Conservation (phyloP, 148 eudicot species). For the Camellia lanceoleosa region DNA sequence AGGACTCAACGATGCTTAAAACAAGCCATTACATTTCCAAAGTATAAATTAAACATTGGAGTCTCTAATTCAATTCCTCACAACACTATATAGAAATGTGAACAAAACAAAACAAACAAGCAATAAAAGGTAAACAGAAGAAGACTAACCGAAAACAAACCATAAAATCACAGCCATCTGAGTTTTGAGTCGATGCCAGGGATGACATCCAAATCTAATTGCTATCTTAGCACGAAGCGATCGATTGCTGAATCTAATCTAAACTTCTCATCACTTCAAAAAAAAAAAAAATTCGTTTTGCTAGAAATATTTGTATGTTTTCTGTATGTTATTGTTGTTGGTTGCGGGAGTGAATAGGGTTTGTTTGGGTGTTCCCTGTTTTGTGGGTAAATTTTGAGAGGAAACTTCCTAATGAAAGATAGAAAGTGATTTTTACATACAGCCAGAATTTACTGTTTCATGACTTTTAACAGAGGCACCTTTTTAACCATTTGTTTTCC, state of each 20-base stretch:
- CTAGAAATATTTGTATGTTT: conserved; percentile 11
- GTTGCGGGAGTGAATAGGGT: neutral
- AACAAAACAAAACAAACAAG: conserved; percentile 22
- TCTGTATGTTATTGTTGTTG: conserved; percentile 5
- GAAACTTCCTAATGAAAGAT: neutral
- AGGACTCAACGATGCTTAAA: neutral
- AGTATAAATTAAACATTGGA: neutral
- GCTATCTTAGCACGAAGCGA: conserved; percentile 9
- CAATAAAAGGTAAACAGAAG: conserved; percentile 19
- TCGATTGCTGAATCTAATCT: neutral
- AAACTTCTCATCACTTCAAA: neutral
- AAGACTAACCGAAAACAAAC: conserved; percentile 9
- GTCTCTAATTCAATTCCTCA: neutral
- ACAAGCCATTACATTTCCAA: neutral
- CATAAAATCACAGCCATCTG: neutral
- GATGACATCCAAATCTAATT: conserved; percentile 11
- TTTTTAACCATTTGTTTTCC: neutral
- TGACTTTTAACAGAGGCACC: neutral
- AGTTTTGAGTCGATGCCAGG: neutral
- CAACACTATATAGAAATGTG: neutral
- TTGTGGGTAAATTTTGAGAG: neutral
- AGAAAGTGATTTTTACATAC: neutral
- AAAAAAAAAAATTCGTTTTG: neutral
- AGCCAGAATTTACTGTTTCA: neutral
- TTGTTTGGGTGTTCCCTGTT: conserved; percentile 3